Evolutionary conservation across 257 asterid species (phyloP).

Genomic region (Solanum stenotomum): DNA sequence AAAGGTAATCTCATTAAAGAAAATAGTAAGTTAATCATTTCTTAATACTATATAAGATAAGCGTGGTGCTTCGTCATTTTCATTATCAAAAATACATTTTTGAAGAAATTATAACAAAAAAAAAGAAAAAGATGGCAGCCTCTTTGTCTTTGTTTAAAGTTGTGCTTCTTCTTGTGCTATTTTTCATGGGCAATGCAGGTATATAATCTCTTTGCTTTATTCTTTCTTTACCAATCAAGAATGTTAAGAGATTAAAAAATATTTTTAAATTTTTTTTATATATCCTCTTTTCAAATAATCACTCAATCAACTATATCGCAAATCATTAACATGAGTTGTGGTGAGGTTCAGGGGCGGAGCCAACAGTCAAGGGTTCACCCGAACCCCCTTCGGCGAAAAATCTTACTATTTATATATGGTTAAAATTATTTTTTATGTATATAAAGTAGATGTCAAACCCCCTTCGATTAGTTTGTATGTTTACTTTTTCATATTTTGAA

Average conservation of each 20-base stretch:
- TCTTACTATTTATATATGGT: too few relatives aligned
- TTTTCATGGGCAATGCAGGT: neutral
- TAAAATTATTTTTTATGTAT: too few relatives aligned
- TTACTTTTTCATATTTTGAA: too few relatives aligned
- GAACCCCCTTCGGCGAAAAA: too few relatives aligned
- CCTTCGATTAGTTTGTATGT: too few relatives aligned
- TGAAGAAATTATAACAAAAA: neutral
- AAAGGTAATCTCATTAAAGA: neutral
- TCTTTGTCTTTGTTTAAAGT: neutral
- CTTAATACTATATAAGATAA: neutral
- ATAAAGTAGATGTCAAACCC: too few relatives aligned
- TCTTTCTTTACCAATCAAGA: too few relatives aligned
- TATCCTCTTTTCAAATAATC: neutral
- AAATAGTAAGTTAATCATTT: neutral
- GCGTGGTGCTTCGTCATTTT: neutral
- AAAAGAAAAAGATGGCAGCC: neutral
- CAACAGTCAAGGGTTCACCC: too few relatives aligned
- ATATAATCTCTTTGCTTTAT: neutral
- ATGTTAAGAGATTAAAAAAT: neutral
- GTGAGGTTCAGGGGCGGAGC: too few relatives aligned
- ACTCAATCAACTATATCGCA: neutral
- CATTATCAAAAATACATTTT: neutral
- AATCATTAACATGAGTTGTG: neutral
- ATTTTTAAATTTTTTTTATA: too few relatives aligned
- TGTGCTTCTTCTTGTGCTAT: neutral